phyloP scores from a whole-genome alignment of 306 rosid genomes.

The Vigna radiata region DNA sequence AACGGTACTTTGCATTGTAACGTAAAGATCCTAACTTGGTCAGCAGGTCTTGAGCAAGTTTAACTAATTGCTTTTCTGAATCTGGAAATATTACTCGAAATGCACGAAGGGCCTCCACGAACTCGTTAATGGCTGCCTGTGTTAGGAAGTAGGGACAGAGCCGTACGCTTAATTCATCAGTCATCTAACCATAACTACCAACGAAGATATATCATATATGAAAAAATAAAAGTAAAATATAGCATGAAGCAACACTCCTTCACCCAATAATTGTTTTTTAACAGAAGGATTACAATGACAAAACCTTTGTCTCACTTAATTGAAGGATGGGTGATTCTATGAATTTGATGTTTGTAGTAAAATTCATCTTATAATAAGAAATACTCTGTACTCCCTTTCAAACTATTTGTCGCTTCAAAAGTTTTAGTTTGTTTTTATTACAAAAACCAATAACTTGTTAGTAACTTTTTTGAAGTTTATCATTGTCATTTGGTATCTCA shows the following conservation, averaged over 20 bases:
- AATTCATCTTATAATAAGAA: background rate
- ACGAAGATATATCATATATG: background rate
- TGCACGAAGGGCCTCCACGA: slow-evolving; percentile 77
- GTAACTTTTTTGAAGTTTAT: background rate
- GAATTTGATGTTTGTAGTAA: background rate
- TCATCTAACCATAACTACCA: slow-evolving; percentile 2
- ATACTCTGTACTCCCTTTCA: background rate
- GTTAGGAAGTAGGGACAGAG: slow-evolving; percentile 37
- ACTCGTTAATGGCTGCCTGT: slow-evolving; percentile 73
- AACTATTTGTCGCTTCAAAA: background rate
- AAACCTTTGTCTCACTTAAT: background rate
- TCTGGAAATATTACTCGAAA: slow-evolving; percentile 81
- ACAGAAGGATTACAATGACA: background rate
- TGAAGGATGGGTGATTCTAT: background rate
- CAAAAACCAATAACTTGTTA: background rate
- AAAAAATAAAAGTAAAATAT: background rate
- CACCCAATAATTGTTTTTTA: background rate
- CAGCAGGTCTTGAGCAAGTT: slow-evolving; percentile 66
- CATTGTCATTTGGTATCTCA: background rate
- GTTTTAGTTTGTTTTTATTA: background rate
- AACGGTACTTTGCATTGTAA: background rate
- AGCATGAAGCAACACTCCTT: background rate
- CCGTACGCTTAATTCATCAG: background rate
- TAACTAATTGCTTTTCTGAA: slow-evolving; percentile 69
- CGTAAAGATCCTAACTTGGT: slow-evolving; percentile 60